phyloP scores from a whole-genome alignment of 1,284 basidiomycete genomes.

The Agroathelia rolfsii region DNA sequence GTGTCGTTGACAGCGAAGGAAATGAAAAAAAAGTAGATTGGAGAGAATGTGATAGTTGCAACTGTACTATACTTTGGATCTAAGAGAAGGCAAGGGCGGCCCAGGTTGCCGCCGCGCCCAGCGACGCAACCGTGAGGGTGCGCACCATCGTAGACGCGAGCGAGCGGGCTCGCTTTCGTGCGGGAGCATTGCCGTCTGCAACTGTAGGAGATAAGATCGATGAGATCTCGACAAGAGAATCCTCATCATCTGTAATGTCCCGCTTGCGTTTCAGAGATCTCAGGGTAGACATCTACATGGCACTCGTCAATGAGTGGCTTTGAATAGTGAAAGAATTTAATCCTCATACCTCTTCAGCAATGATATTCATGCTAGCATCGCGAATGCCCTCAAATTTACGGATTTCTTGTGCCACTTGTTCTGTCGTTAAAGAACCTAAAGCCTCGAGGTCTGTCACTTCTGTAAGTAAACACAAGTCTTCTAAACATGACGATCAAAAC shows the following conservation, averaged over 20 bases:
- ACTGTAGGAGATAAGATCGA: constrained; percentile 16
- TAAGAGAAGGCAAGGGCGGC: constrained; percentile 2
- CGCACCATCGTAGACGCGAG: constrained; percentile 5
- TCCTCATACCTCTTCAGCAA: constrained; percentile 17
- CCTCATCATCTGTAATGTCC: constrained; percentile 20
- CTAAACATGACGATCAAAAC: constrained; percentile 1
- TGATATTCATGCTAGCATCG: constrained; percentile 18
- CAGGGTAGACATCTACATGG: constrained; percentile 15
- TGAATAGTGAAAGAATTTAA: constrained; percentile 5
- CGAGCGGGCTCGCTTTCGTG: constrained; percentile 35
- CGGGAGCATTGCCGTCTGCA: constrained; percentile 16
- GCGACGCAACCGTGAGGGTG: neutral
- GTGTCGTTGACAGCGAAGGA: too few relatives aligned
- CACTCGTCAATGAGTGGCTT: constrained; percentile 6
- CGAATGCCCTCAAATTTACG: constrained; percentile 22
- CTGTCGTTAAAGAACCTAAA: constrained; percentile 22
- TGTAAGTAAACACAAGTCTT: constrained; percentile 2
- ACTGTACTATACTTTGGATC: too few relatives aligned
- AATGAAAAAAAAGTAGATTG: too few relatives aligned
- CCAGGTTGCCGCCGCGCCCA: constrained; percentile 3
- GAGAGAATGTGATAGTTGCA: too few relatives aligned
- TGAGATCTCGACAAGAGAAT: constrained; percentile 18
- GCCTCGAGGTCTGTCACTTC: constrained; percentile 22
- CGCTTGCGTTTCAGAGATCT: constrained; percentile 36
- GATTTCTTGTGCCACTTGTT: constrained; percentile 26